Evolutionary conservation across 495 filamentous ascomycete genomes (phyloP).

Genomic region (Penicillium antarcticum): DNA sequence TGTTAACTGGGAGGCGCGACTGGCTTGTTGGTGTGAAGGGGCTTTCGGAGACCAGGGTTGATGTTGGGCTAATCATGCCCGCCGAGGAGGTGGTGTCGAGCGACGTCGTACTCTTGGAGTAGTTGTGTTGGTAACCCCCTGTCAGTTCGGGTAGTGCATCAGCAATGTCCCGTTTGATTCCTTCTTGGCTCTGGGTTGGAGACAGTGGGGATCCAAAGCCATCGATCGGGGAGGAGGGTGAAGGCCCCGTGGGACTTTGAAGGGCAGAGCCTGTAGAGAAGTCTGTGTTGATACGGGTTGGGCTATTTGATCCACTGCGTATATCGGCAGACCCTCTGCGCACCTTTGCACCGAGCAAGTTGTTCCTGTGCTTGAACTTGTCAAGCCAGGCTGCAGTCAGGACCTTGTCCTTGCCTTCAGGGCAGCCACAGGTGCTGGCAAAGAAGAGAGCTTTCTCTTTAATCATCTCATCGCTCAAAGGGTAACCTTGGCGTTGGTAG

Average conservation of each 20-base stretch:
- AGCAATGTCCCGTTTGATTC: slow-evolving; percentile 49
- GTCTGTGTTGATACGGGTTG: slow-evolving; percentile 42
- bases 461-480: slow-evolving; percentile 79
- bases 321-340: slow-evolving; percentile 66
- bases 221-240: slow-evolving; percentile 64
- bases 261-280: slow-evolving; percentile 52
- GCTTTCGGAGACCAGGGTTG: slow-evolving; percentile 76
- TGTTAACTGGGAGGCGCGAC: slow-evolving; percentile 54
- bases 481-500: slow-evolving; percentile 69
- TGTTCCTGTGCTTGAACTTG: slow-evolving; percentile 95
- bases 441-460: slow-evolving; percentile 86
- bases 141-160: slow-evolving; percentile 51
- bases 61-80: slow-evolving; percentile 77
- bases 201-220: slow-evolving; percentile 61
- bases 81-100: slow-evolving; percentile 60
- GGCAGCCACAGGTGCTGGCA: slow-evolving; percentile 68
- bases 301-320: slow-evolving; percentile 51
- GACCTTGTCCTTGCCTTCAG: slow-evolving; percentile 73
- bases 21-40: slow-evolving; percentile 68
- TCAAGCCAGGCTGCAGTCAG: slow-evolving; percentile 82
- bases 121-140: slow-evolving; percentile 50
- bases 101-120: slow-evolving; percentile 57
- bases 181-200: slow-evolving; percentile 65
- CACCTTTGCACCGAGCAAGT: slow-evolving; percentile 62
- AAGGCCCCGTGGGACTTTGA: slow-evolving; percentile 66